Percentiles rank a stretch among this genome's conserved stretches.
Evolutionary conservation across 148 eudicot species (phyloP).

Genomic region (Chenopodium suecicum): DNA sequence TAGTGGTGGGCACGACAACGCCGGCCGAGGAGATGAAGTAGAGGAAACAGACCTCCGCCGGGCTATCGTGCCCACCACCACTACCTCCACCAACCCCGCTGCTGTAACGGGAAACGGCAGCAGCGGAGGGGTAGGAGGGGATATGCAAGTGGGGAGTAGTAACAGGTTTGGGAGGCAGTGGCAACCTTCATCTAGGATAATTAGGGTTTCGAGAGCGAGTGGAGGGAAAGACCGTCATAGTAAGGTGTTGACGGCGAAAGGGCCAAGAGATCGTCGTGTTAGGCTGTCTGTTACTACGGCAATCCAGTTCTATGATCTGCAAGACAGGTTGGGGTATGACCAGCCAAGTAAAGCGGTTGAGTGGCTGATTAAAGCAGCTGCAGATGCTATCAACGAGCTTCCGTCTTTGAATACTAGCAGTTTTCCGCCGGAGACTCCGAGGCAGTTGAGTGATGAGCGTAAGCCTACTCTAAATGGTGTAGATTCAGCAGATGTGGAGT

Average conservation of each 20-base stretch:
- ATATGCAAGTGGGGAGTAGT: not conserved
- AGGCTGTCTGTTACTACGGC: constrained; percentile 81
- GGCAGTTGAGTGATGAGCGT: constrained; percentile 44
- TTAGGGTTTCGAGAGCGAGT: constrained; percentile 87
- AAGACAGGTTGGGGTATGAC: constrained; percentile 75
- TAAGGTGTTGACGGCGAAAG: constrained; percentile 84
- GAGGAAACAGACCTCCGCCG: not conserved
- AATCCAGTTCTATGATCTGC: constrained; percentile 85
- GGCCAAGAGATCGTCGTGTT: constrained; percentile 76
- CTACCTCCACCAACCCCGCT: not conserved
- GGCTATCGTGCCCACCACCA: not conserved
- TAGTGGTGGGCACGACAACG: constrained; percentile 18
- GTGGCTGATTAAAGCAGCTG: constrained; percentile 81
- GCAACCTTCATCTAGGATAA: constrained; percentile 74
- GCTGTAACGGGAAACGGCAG: constrained; percentile 10
- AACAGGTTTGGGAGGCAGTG: constrained; percentile 42
- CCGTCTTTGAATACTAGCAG: constrained; percentile 46
- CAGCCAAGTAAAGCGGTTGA: constrained; percentile 97
- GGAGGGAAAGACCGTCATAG: constrained; percentile 97
- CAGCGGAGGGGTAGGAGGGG: constrained; percentile 15
- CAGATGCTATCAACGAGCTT: constrained; percentile 67
- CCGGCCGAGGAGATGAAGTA: constrained; percentile 21
- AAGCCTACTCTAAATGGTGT: constrained; percentile 16
- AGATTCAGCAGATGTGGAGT: constrained; percentile 32
- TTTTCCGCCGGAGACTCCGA: constrained; percentile 56